Evolutionary conservation across 257 asterid species (phyloP), one percentile per base, ranked within the genome.

Genomic region (Primulina huaijiensis): DNA sequence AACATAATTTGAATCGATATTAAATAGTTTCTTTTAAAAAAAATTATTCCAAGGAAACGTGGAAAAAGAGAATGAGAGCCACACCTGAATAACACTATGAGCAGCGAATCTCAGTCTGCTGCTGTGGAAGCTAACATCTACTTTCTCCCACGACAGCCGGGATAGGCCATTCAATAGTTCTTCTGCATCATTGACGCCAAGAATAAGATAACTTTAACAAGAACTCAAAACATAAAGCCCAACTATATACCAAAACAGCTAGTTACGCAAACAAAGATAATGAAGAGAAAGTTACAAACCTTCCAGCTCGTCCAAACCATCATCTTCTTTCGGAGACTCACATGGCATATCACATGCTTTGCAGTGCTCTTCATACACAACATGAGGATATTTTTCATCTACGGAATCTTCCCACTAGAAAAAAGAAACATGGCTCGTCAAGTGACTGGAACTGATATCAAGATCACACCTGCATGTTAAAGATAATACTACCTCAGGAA

Each of bases 91-190:
- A 71, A 92, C 77, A 81, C 97, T 89, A 59, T 94, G 98, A 55
- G 99, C 99, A 62, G 97, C 96, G 72, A 80, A 89, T 74, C 86
- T 88, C 65, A 82, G 64, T 82, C 80, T 79, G 89, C 99, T 91
- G 30, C 65, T 77, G 72, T 91, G 98, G 78, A 94, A 94, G 83
- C 99, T 94, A 68, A 91, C 92, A 37, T 94, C 99, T 64, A 94
- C 95, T 83, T 94, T 94, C 86, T 94, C 99, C 99, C 99, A 94
- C 9, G 99, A 75, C 68, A 94, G 77, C 57, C 92, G 88, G 75
- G 97, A 88, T 31, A 94, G 88, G 20, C 92, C 92, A n/a, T 77
- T 91, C 65, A 94, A 80, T 57, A 91, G 77, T 78, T 88, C 90
- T 87, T 85, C 99, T 94, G 92, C 56, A 76, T 63, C 21, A 33